Conservation (phyloP, 192 early-diverging fungal genomes). For the Neocallimastix lanati region DNA sequence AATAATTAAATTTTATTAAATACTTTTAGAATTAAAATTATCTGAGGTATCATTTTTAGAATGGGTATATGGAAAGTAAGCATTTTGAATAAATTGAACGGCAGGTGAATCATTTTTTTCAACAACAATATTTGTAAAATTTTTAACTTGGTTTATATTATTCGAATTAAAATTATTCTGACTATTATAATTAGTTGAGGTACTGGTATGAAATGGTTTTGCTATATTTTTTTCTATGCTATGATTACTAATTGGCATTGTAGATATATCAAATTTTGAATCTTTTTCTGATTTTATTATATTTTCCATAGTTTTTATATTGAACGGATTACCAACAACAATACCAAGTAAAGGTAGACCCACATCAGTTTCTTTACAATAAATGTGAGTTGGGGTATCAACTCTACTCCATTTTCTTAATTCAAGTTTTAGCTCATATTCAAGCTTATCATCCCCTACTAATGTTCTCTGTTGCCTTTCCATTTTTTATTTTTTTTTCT, state of each 20-base stretch:
- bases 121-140: not conserved
- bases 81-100: not conserved
- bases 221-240: not conserved
- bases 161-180: not conserved
- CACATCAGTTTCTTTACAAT: not conserved
- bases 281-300: not conserved
- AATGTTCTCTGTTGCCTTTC: not conserved
- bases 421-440: not conserved
- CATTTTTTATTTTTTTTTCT: not conserved
- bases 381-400: not conserved
- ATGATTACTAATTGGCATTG: not conserved
- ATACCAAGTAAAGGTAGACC: not conserved
- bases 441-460: not conserved
- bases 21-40: too few species aligned
- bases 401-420: not conserved
- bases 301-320: not conserved
- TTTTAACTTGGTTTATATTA: not conserved
- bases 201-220: not conserved
- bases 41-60: not conserved
- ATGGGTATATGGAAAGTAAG: not conserved
- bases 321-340: not conserved
- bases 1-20: too few species aligned
- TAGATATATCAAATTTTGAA: not conserved
- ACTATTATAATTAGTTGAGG: too few species aligned
- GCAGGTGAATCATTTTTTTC: not conserved